phyloP scores from a whole-genome alignment of 1,284 basidiomycete genomes.

The Cerrena zonata region DNA sequence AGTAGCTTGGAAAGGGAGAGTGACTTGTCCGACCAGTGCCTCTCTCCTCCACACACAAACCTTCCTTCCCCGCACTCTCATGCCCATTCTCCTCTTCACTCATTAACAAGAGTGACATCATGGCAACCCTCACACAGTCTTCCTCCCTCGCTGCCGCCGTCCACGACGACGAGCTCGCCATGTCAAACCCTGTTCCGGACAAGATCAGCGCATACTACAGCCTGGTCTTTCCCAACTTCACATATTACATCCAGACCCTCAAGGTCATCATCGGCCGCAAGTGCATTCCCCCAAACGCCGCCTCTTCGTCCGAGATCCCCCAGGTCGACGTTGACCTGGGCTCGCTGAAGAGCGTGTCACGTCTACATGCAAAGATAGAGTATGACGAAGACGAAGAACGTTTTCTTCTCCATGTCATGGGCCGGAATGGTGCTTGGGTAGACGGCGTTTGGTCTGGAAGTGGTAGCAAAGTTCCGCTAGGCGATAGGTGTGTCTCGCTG shows the following conservation, averaged over 20 bases:
- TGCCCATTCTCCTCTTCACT: not conserved
- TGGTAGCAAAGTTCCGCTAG: slow-evolving; percentile 77
- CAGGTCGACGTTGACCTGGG: slow-evolving; percentile 94
- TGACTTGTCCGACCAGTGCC: not conserved
- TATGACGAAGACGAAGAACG: slow-evolving; percentile 82
- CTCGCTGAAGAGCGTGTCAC: slow-evolving; percentile 91
- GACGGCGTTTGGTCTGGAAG: slow-evolving; percentile 92
- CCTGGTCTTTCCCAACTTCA: slow-evolving; percentile 86
- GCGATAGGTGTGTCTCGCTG: slow-evolving; percentile 60
- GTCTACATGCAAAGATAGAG: slow-evolving; percentile 92
- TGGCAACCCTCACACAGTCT: slow-evolving; percentile 30
- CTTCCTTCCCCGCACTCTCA: not conserved
- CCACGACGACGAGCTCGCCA: slow-evolving; percentile 27
- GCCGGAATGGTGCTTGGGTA: slow-evolving; percentile 95
- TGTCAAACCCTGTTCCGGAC: slow-evolving; percentile 39
- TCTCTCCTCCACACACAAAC: no score
- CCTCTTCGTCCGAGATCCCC: slow-evolving; percentile 37
- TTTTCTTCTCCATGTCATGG: slow-evolving; percentile 87
- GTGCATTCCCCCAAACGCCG: slow-evolving; percentile 32
- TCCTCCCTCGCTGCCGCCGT: slow-evolving; percentile 28
- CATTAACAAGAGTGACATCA: slow-evolving; percentile 11
- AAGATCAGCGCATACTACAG: slow-evolving; percentile 91
- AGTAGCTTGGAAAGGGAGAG: not conserved
- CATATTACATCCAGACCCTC: slow-evolving; percentile 60
- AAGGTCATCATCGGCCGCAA: slow-evolving; percentile 54